Conservation (phyloP, 257 asterid genomes). For the Parsonsia alboflavescens region DNA sequence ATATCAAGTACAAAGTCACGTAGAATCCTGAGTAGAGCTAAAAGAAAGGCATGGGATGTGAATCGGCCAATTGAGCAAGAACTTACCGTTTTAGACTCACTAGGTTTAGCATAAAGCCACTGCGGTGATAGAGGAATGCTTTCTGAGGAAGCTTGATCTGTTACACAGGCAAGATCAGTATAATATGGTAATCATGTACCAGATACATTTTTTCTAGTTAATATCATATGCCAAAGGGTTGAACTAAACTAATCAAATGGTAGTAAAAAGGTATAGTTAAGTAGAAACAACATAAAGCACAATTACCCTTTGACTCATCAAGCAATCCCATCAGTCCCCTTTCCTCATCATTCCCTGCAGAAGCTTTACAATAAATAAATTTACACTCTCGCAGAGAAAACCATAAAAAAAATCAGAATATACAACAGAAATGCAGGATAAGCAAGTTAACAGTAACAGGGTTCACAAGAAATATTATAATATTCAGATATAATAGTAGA, state of each 20-base stretch:
- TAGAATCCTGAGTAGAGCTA: background rate
- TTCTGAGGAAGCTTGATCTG: slow-evolving; percentile 77
- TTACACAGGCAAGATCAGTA: slow-evolving; percentile 19
- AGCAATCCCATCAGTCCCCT: slow-evolving; percentile 50
- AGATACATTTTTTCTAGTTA: background rate
- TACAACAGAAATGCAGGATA: background rate
- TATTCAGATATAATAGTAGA: background rate
- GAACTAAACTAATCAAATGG: background rate
- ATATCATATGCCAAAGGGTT: background rate
- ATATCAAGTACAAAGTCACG: background rate
- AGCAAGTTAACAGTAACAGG: background rate
- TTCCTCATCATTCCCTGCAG: slow-evolving; percentile 72
- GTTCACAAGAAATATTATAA: background rate
- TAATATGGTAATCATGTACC: background rate
- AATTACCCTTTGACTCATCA: slow-evolving; percentile 79
- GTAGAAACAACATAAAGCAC: background rate
- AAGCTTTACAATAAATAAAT: slow-evolving; percentile 19
- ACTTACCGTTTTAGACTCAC: slow-evolving; percentile 67
- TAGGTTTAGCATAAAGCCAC: slow-evolving; percentile 87
- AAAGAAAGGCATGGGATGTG: background rate
- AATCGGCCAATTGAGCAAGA: background rate
- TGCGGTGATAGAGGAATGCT: slow-evolving; percentile 95
- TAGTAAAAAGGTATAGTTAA: slow-evolving; percentile 5
- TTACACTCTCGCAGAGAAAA: slow-evolving; percentile 5
- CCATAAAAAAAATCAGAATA: background rate